These are phyloP conservation scores for Podosphaera aphanis DNA, from an alignment of 2,329 filamentous ascomycete genomes.

Conservation along the genomic window DNA sequence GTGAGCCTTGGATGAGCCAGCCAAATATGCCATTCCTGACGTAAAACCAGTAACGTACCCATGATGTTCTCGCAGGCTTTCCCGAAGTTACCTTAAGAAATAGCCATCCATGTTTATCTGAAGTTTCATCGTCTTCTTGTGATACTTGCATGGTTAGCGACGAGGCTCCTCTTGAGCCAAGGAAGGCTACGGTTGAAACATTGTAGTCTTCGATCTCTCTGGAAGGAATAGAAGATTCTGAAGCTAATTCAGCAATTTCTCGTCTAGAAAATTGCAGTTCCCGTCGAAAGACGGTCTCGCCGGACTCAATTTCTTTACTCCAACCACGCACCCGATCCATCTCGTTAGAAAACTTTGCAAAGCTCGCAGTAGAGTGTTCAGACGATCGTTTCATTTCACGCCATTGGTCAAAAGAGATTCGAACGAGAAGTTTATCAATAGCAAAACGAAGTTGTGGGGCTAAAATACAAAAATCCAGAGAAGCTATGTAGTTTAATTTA, in stretches of 20 bases:
- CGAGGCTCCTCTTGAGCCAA: constrained; percentile 46
- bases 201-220: constrained; percentile 86
- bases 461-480: constrained; percentile 78
- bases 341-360: constrained; percentile 48
- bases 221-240: constrained; percentile 51
- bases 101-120: constrained; percentile 86
- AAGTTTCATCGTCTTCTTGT: constrained; percentile 26
- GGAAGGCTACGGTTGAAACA: constrained; percentile 67
- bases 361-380: constrained; percentile 35
- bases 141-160: constrained; percentile 22
- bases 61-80: constrained; percentile 73
- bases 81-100: constrained; percentile 61
- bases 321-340: constrained; percentile 84
- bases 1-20: constrained; percentile 63
- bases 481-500: constrained; percentile 24
- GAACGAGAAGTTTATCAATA: constrained; percentile 69
- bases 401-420: constrained; percentile 69
- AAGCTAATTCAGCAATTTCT: constrained; percentile 58
- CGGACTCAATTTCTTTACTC: constrained; percentile 80
- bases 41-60: constrained; percentile 87
- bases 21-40: constrained; percentile 90
- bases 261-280: constrained; percentile 60
- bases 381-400: constrained; percentile 55
- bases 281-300: constrained; percentile 60
- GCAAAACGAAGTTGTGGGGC: constrained; percentile 66